Evolutionary conservation across 352 stramenopile genomes (phyloP).

Genomic region (Phytopythium chamaehyphon): DNA sequence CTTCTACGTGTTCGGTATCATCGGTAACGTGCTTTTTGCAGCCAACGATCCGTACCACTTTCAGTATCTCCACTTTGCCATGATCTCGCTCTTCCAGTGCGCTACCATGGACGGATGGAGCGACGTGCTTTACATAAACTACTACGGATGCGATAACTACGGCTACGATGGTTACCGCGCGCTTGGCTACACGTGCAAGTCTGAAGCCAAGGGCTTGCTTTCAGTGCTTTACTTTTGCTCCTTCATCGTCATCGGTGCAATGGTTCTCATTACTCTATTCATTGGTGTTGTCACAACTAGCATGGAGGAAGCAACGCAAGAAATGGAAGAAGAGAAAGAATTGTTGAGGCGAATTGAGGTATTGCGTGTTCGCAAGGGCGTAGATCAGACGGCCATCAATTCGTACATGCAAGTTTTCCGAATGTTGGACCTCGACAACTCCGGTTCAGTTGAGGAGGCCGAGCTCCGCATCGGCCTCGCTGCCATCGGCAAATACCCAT

Average conservation of each 20-base stretch:
- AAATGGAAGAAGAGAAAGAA: conserved; percentile 76
- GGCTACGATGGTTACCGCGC: conserved; percentile 59
- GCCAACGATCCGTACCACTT: conserved; percentile 89
- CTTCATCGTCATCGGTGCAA: conserved; percentile 81
- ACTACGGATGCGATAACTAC: conserved; percentile 84
- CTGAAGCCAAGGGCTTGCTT: conserved; percentile 33
- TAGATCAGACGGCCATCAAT: conserved; percentile 38
- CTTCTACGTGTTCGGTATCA: conserved; percentile 90
- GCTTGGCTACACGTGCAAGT: conserved; percentile 59
- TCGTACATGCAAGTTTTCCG: conserved; percentile 86
- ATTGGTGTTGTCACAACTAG: conserved; percentile 90
- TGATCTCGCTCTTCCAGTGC: conserved; percentile 88
- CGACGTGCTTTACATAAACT: conserved; percentile 89
- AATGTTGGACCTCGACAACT: conserved; percentile 78
- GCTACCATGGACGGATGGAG: conserved; percentile 90
- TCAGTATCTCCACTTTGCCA: conserved; percentile 79
- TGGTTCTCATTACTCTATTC: conserved; percentile 90
- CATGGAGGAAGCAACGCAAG: conserved; percentile 88
- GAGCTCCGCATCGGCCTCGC: conserved; percentile 77
- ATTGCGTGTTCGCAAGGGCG: conserved; percentile 44
- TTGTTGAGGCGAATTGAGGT: conserved; percentile 57
- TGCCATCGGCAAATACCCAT: conserved; percentile 77
- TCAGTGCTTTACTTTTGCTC: conserved; percentile 74
- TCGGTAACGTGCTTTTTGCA: conserved; percentile 89
- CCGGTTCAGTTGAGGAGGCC: conserved; percentile 80